Base-by-base conservation (phyloP, 495 filamentous ascomycete genomes). In the Cercophora sp. region DNA sequence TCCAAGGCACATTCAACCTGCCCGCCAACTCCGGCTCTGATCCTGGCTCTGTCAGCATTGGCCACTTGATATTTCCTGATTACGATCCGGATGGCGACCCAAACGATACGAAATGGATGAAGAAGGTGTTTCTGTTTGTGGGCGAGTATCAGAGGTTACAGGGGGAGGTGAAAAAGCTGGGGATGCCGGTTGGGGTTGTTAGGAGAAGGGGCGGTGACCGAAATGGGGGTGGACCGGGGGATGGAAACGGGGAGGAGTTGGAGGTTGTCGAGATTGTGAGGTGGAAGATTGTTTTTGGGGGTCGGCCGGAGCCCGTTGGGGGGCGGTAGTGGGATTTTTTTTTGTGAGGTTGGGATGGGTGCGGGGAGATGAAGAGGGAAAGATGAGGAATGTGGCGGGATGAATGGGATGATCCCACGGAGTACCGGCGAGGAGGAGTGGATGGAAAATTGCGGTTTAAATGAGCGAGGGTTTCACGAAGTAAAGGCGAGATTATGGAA, bases 251-350 rank as follows among this genome's bases (percentile, higher is more conserved):
- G 59, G 72, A 72, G 45, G 71, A 74, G 20, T 49, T 80, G 25
- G 73, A 78, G 60, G 81, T 98, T 57, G 81, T 88, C 52, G 91
- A 97, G 66, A 81, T 98, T 55, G 79, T 98, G 41, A 85, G 83
- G 67, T 92, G 83, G 61, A 97, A 96, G 74, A 67, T 98, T 48
- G 68, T 96, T 13, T 98, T 98, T 71, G 86, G 86, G 52, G 76
- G 73, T 61, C 76, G 93, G 44, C 93, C 93, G 27, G 93, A 98
- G 70, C 93, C 93, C 50, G 94, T 96, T 32, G n/a, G n/a, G n/a
- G n/a, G n/a, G n/a, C n/a, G n/a, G n/a, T n/a, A 62, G 52, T 19
- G 69, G 29, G 29, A 32, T 13, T 32, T 32, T 13, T 32, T 32
- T 13, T 32, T 32, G 13, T 6, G n/a, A n/a, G n/a, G n/a, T n/a